Conservation (phyloP, 768 basidiomycete genomes). For the Kockovaella imperatae region DNA sequence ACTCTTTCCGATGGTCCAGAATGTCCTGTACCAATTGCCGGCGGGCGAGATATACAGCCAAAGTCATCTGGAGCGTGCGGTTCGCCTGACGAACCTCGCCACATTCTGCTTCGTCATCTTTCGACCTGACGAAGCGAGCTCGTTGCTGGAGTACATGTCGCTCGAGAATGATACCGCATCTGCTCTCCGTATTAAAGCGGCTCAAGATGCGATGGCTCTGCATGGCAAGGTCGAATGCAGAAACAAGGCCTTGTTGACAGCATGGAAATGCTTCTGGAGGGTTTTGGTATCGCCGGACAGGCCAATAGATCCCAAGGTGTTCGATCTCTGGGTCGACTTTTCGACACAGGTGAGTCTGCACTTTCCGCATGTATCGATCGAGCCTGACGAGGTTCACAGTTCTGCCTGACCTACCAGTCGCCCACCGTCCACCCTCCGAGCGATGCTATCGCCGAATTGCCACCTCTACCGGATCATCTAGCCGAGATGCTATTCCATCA, state of each 20-base stretch:
- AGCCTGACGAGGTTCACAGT: background rate
- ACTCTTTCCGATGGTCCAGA: constrained; percentile 13
- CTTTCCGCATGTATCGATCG: background rate
- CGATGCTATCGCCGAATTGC: too few relatives aligned
- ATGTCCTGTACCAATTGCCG: constrained; percentile 10
- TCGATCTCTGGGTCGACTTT: constrained; percentile 32
- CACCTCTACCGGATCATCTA: too few relatives aligned
- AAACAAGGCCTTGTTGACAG: constrained; percentile 18
- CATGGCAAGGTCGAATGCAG: constrained; percentile 10
- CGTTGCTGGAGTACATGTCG: background rate
- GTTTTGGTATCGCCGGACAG: constrained; percentile 17
- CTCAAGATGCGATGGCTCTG: background rate
- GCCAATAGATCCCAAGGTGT: constrained; percentile 10
- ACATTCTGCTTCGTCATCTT: constrained; percentile 26
- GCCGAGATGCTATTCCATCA: too few relatives aligned
- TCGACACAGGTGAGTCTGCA: constrained; percentile 29
- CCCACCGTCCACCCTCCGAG: too few relatives aligned
- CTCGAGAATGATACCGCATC: constrained; percentile 4
- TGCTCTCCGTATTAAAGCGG: background rate
- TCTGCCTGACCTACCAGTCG: background rate
- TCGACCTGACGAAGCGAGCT: constrained; percentile 23
- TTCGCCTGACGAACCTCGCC: constrained; percentile 17
- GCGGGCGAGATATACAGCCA: background rate
- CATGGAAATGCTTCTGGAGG: constrained; percentile 34
- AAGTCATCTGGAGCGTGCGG: background rate